Evolutionary conservation across 2,329 filamentous ascomycete species (phyloP), one percentile per base, ranked within the genome.

Genomic region (Chaetomium strumarium): DNA sequence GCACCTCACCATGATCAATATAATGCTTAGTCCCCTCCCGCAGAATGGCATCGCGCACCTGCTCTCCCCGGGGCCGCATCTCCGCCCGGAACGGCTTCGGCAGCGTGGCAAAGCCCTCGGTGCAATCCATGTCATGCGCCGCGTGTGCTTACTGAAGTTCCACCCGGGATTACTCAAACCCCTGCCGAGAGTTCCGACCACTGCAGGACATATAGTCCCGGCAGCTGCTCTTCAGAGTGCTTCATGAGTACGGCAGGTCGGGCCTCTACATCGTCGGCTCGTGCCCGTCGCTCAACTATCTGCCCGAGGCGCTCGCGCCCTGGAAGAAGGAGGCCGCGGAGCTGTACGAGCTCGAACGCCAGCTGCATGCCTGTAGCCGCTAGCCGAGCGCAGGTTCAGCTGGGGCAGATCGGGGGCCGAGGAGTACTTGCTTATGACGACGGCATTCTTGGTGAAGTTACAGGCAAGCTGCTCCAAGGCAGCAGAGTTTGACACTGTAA

Each of bases 331-430:
- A n/a, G n/a, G n/a, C n/a, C n/a, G n/a, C n/a, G n/a, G n/a, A n/a
- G 16, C 64, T 63, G 45, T 64, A 49, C 1, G 0, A 77, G 59
- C 12, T 76, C 72, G 14, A 63, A 63, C 1, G 77, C 53, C 1
- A 76, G 57, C 46, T 76, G 72, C 49, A 67, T 71, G 62, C 14
- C 64, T 64, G 51, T 76, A 77, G 0, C 64, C 66, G 2, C 60
- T 60, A 43, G 47, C 67, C 37, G 62, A 67, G 53, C 56, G 59
- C 0, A 55, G 42, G 3, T 57, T 64, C 0, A 71, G 66, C 24
- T 24, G 24, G 7, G 24, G 24, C 24, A 24, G 24, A 24, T 7
- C 24, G 24, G 4, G 24, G 24, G 24, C 24, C 24, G 24, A 24
- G 4, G 7, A 7, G 7, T 24, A 24, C 24, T 24, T 4, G 24